Evolutionary conservation across 805 yeast species (phyloP).

Genomic region (Ogataea pini): DNA sequence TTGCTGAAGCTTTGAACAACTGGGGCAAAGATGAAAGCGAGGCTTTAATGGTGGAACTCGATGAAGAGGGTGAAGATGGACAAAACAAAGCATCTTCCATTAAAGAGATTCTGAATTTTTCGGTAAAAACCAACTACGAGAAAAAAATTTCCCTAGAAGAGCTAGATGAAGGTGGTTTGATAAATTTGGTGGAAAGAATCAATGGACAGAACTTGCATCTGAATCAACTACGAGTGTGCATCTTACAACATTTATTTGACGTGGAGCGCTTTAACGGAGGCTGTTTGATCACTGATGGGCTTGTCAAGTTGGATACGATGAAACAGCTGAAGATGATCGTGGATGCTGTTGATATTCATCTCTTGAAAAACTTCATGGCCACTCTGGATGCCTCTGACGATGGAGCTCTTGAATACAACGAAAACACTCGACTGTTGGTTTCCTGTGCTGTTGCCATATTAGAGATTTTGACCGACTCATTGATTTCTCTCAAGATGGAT

Average conservation of each 20-base stretch:
- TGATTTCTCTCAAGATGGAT: constrained; percentile 34
- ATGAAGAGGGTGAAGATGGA: constrained; percentile 10
- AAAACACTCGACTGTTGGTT: background rate
- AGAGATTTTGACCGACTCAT: constrained; percentile 47
- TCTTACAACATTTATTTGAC: constrained; percentile 29
- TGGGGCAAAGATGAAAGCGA: constrained; percentile 29
- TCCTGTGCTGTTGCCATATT: constrained; percentile 37
- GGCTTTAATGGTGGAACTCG: constrained; percentile 25
- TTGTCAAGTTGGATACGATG: constrained; percentile 20
- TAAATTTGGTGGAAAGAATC: constrained; percentile 18
- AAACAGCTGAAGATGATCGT: constrained; percentile 24
- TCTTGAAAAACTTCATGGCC: constrained; percentile 20
- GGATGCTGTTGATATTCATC: constrained; percentile 31
- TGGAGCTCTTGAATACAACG: background rate
- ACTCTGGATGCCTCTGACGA: constrained; percentile 3
- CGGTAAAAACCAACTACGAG: constrained; percentile 15
- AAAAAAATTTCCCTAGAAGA: constrained; percentile 18
- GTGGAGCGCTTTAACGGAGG: constrained; percentile 19
- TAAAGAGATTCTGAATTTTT: constrained; percentile 34
- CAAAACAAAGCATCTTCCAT: constrained; percentile 28
- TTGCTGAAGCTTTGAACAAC: constrained; percentile 13
- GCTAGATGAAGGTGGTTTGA: constrained; percentile 23
- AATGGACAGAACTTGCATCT: constrained; percentile 27
- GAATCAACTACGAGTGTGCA: constrained; percentile 29
- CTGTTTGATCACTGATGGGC: constrained; percentile 28